These are phyloP conservation scores for Cerrena zonata DNA, from an alignment of 1,284 basidiomycete species.

Conservation along the genomic window DNA sequence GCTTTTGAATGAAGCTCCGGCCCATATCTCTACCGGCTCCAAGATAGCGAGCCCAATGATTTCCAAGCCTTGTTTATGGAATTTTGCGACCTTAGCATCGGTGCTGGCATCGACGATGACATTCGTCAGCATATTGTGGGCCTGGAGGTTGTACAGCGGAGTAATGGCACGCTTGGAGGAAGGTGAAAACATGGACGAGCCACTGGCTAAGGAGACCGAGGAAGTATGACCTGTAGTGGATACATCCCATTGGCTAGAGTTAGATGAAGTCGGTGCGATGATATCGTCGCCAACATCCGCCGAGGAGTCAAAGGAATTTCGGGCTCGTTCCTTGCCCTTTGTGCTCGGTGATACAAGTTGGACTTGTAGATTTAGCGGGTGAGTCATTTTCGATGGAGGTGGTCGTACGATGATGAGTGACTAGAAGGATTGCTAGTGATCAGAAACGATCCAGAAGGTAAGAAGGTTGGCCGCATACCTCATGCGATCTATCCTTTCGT, in stretches of 20 bases:
- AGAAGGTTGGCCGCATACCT: conserved; percentile 37
- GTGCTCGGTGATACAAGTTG: conserved; percentile 78
- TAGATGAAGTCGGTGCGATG: conserved; percentile 30
- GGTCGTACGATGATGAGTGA: conserved; percentile 83
- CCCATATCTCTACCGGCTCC: conserved; percentile 80
- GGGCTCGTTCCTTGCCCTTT: conserved; percentile 36
- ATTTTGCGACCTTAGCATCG: conserved; percentile 89
- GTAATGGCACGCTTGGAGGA: conserved; percentile 71
- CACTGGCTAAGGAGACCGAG: conserved; percentile 42
- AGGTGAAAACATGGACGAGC: conserved; percentile 44
- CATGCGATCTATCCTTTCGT: conserved; percentile 50
- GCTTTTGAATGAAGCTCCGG: conserved; percentile 16
- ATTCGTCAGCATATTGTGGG: conserved; percentile 89
- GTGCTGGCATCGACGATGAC: conserved; percentile 89
- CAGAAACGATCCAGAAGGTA: background rate
- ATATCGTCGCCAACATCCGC: conserved; percentile 34
- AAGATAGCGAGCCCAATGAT: conserved; percentile 71
- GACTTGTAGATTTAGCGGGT: conserved; percentile 88
- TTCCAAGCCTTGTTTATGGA: conserved; percentile 80
- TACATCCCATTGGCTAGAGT: conserved; percentile 41
- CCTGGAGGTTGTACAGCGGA: conserved; percentile 89
- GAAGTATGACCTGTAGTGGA: conserved; percentile 42
- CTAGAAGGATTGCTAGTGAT: conserved; percentile 41
- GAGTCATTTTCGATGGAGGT: conserved; percentile 76
- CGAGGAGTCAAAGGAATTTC: conserved; percentile 36